phyloP scores from a whole-genome alignment of 176 grass and related monocot genomes.

The Rhynchospora pubera region DNA sequence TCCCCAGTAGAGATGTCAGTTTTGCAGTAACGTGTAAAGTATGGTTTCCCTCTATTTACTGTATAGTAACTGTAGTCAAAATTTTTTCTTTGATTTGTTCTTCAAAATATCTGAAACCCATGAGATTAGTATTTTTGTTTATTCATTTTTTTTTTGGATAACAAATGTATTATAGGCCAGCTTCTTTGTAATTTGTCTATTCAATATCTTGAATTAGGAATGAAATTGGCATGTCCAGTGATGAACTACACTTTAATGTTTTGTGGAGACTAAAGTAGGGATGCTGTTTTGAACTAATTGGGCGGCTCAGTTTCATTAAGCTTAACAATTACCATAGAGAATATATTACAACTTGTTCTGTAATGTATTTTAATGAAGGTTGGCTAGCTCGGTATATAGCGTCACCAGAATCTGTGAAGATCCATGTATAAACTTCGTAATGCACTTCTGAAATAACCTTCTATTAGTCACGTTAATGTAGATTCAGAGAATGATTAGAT shows the following conservation, averaged over 20 bases:
- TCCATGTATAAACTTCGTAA: no score
- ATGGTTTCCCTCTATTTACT: slow-evolving; percentile 11
- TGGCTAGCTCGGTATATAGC: no score
- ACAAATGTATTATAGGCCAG: slow-evolving; percentile 17
- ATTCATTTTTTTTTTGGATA: slow-evolving; percentile 16
- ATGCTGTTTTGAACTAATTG: no score
- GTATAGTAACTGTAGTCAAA: slow-evolving; percentile 16
- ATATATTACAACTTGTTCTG: no score
- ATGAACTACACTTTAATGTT: not conserved
- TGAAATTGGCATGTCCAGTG: not conserved
- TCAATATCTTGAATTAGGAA: not conserved
- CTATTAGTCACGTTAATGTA: no score
- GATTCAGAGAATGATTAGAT: no score
- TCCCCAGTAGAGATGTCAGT: not conserved
- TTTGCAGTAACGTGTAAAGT: slow-evolving; percentile 1
- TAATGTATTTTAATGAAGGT: no score
- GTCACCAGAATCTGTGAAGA: no score
- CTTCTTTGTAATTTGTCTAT: slow-evolving; percentile 8
- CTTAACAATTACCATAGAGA: no score
- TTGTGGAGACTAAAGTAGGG: no score
- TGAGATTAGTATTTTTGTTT: not conserved
- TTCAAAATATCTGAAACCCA: not conserved
- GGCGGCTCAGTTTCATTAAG: no score
- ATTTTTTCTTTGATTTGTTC: slow-evolving; percentile 1
- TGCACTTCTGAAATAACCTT: no score